Conservation (phyloP, 1,284 basidiomycete genomes). For the Hypsizygus ulmarius region DNA sequence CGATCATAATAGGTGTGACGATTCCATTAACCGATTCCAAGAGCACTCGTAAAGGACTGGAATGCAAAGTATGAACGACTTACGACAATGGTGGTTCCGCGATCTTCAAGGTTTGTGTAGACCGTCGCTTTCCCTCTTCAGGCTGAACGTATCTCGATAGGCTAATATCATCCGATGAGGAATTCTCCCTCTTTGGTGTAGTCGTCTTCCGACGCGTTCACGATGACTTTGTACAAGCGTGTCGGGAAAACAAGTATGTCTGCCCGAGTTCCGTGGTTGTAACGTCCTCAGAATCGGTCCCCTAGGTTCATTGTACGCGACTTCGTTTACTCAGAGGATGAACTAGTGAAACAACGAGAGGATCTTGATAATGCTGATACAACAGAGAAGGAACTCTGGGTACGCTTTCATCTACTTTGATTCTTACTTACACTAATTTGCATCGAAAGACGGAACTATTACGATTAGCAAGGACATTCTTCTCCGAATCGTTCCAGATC, state of each 20-base stretch:
- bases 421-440: constrained; percentile 9
- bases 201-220: constrained; percentile 90
- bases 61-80: constrained; percentile 86
- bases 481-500: constrained; percentile 95
- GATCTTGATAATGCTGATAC: constrained; percentile 80
- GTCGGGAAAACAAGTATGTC: constrained; percentile 88
- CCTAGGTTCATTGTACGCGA: constrained; percentile 86
- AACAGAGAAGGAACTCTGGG: constrained; percentile 98
- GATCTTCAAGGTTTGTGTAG: constrained; percentile 71
- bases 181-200: constrained; percentile 85
- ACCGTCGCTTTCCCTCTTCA: constrained; percentile 11
- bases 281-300: constrained; percentile 3
- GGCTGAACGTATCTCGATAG: constrained; percentile 31
- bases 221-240: constrained; percentile 94
- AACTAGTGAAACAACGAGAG: constrained; percentile 79
- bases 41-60: constrained; percentile 88
- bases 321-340: constrained; percentile 88
- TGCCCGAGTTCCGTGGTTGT: not conserved
- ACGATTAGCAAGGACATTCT: constrained; percentile 91
- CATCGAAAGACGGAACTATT: constrained; percentile 82
- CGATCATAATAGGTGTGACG: constrained; percentile 11
- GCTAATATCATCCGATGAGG: constrained; percentile 79
- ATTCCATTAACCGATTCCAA: constrained; percentile 38
- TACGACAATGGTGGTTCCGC: constrained; percentile 91
- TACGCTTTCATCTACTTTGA: constrained; percentile 34